Base-by-base conservation (phyloP, 352 stramenopile species). In the Globisporangium polare region DNA sequence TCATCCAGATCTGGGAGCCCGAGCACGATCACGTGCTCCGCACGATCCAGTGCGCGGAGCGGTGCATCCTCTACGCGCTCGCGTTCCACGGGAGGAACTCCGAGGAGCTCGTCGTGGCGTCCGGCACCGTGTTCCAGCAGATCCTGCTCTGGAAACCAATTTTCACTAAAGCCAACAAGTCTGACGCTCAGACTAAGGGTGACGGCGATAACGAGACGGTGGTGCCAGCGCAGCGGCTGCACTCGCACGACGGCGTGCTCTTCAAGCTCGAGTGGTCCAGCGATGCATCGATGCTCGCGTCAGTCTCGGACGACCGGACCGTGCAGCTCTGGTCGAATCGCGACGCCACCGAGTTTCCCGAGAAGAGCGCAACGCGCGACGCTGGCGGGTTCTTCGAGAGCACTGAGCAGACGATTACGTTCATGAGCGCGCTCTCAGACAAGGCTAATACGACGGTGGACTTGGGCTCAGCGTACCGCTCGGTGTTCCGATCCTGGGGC, bases 111-210 rank as follows among this genome's bases (percentile, higher is more conserved):
- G 54, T 92, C 6, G 81, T 95, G 24, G 87, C 87, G 35, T 88
- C 87, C 0, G 87, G 87, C 22, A 96, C 87, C 0, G 86, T 96
- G 5, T 95, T 93, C 58, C 87, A 94, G 69, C 83, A 94, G 45
- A 89, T 96, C 53, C 65, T 96, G 55, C 58, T 96, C 42, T 96
- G 87, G 87, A 74, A 80, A 54, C 73, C 83, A 35, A 35, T 64
- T 29, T 20, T 9, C 64, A 5, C 12, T 5, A 22, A 62, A 10
- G 66, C 24, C n/a, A 24, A 7, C n/a, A 63, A 27, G 47, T 59
- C 20, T 53, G 51, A 24, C n/a, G n/a, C n/a, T n/a, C n/a, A n/a
- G 47, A 56, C 20, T 53, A 47, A 26, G 5, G 31, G 18, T 4
- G 46, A 64, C 6, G 46, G 29, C 0, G 46, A 62, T 3, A 42